A percentile compares a stretch with the other conserved stretches of the same genome.
Evolutionary conservation across 768 basidiomycete genomes (phyloP).

Genomic region (Lentinula boryana): DNA sequence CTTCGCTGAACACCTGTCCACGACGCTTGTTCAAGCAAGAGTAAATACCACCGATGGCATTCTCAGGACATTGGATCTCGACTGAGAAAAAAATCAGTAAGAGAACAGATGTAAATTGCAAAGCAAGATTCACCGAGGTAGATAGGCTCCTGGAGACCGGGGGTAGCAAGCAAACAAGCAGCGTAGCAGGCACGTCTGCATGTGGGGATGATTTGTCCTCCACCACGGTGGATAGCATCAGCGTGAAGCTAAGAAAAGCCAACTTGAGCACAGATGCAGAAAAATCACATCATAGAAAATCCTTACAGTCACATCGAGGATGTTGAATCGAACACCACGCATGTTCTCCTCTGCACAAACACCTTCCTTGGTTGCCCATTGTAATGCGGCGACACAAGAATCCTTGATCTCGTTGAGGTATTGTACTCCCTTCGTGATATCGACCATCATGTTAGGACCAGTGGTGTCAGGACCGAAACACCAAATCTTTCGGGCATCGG

Average conservation of each 20-base stretch:
- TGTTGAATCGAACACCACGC: slow-evolving; percentile 96
- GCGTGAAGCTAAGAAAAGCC: slow-evolving; percentile 67
- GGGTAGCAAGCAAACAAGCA: slow-evolving; percentile 86
- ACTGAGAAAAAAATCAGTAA: slow-evolving; percentile 35
- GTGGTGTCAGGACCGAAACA: slow-evolving; percentile 99
- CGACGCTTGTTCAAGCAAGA: slow-evolving; percentile 89
- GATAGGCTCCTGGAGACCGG: slow-evolving; percentile 92
- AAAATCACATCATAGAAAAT: not conserved
- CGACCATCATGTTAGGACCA: slow-evolving; percentile 94
- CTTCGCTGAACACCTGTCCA: slow-evolving; percentile 97
- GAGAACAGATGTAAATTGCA: not conserved
- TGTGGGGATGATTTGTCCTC: slow-evolving; percentile 97
- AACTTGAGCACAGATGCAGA: not conserved
- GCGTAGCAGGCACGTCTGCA: slow-evolving; percentile 96
- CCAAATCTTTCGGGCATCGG: slow-evolving; percentile 99
- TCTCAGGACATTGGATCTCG: slow-evolving; percentile 98
- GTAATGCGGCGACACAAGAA: slow-evolving; percentile 97
- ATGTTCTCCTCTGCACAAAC: slow-evolving; percentile 96
- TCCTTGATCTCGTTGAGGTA: slow-evolving; percentile 99
- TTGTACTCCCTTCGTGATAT: slow-evolving; percentile 98
- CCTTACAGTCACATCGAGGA: slow-evolving; percentile 89
- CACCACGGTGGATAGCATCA: slow-evolving; percentile 99
- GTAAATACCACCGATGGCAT: slow-evolving; percentile 97
- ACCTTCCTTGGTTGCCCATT: slow-evolving; percentile 99
- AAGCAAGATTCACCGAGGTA: slow-evolving; percentile 63